Base-by-base conservation (phyloP, 1,284 basidiomycete species). In the Austroboletus novae-zelandiae region DNA sequence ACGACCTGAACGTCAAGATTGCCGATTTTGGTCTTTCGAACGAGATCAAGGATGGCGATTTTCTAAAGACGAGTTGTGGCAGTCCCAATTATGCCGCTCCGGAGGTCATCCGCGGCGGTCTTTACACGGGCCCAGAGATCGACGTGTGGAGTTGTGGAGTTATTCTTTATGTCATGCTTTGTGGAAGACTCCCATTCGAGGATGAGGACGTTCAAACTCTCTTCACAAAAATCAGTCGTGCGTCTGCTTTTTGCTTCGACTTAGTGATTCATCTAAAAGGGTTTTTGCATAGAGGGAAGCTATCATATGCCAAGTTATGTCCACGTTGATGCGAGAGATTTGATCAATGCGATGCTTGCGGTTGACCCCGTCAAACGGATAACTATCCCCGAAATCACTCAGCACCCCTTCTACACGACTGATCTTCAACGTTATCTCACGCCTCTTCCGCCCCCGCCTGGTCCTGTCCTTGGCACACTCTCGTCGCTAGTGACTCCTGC, bases 141-240 rank as follows among this genome's bases (percentile, higher is more conserved):
- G 94, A 98, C 61, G 93, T 97, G n/a, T 98, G 94, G 94, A 93
- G 89, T 61, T 91, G 91, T 51, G 94, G 94, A 0, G 94, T 97
- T 31, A 97, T 98, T 61, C 79, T 98, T 50, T 97, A 94, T 71
- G 94, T 97, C 45, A 92, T 98, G 84, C 79, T 98, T 7, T 94
- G 90, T 63, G 94, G 94, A 11, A 77, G 89, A 45, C 77, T 97
- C 37, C 94, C 94, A 1, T 97, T 98, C 66, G 94, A 97, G 73
- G 94, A 97, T 70, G 92, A 96, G 48, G 91, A 96, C 64, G 92
- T 97, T 41, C 91, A 93, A 48, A 80, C 83, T 1, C 71, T 98
- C 27, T 97, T 97, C 75, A 86, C 89, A 56, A 96, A 96, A 74
- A 97, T 97, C 61, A 90, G 88, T 56, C 87, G 91, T 92, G 64